Conservation (phyloP, 2,329 filamentous ascomycete species). For the Tolypocladium tundrense region DNA sequence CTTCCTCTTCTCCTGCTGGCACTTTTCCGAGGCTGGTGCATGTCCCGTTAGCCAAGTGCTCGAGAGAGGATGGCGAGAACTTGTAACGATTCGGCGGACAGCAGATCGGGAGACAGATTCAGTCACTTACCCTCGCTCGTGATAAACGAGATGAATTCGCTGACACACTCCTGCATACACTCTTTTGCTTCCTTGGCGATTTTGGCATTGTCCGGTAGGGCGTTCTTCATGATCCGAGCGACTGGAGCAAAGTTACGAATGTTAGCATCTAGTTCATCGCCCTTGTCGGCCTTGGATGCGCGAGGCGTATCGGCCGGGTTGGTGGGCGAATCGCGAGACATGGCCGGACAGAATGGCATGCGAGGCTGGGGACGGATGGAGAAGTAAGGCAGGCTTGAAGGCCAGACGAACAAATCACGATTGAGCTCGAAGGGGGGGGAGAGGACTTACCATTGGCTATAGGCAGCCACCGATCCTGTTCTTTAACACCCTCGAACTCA, state of each 20-base stretch:
- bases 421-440: constrained; percentile 15
- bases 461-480: constrained; percentile 98
- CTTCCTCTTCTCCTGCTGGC: constrained; percentile 98
- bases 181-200: constrained; percentile 99
- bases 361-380: constrained; percentile 15
- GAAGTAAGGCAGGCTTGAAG: constrained; percentile 8
- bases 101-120: background rate
- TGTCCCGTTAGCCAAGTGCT: constrained; percentile 6
- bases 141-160: constrained; percentile 99
- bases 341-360: constrained; percentile 31
- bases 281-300: constrained; percentile 36
- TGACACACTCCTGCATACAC: constrained; percentile 99
- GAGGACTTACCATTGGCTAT: constrained; percentile 96
- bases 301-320: constrained; percentile 38
- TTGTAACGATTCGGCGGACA: background rate
- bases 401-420: constrained; percentile 32
- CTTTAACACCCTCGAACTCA: constrained; percentile 93
- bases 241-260: constrained; percentile 93
- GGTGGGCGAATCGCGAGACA: constrained; percentile 49
- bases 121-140: constrained; percentile 80
- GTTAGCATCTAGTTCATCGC: constrained; percentile 70
- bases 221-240: constrained; percentile 97
- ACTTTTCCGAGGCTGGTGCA: constrained; percentile 84
- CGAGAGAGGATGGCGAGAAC: background rate
- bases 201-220: constrained; percentile 94